Percentiles rank a stretch among this genome's conserved stretches.
phyloP scores from a whole-genome alignment of 2,329 filamentous ascomycete species.

The Byssochlamys sp. region DNA sequence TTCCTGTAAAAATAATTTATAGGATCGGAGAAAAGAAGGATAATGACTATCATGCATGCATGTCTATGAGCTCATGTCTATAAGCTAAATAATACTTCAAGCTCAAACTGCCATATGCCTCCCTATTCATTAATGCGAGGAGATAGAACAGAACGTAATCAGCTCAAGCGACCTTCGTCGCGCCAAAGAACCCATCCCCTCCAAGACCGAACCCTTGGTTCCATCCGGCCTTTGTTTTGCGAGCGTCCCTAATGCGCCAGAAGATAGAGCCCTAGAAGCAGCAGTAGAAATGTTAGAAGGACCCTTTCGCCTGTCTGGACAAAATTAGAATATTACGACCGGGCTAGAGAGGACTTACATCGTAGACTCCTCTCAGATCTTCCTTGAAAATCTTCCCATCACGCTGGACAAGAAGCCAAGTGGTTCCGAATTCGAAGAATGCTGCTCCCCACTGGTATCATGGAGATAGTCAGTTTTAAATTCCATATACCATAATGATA shows the following conservation, averaged over 20 bases:
- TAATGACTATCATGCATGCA: not conserved
- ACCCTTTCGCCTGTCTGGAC: too few species aligned
- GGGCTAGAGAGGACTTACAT: conserved; percentile 18
- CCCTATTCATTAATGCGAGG: not conserved
- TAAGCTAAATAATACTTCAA: not conserved
- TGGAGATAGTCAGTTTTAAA: not conserved
- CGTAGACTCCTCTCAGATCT: conserved; percentile 17
- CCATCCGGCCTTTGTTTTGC: not conserved
- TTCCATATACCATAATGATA: not conserved
- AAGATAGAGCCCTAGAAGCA: not conserved
- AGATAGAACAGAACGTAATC: not conserved
- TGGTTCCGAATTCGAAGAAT: conserved; percentile 34
- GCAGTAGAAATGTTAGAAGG: not conserved
- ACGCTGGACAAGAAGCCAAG: conserved; percentile 21
- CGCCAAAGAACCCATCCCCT: not conserved
- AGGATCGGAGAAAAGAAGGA: not conserved
- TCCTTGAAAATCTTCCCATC: conserved; percentile 21
- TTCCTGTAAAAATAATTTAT: not conserved
- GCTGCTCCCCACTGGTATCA: conserved; percentile 30
- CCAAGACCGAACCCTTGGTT: not conserved
- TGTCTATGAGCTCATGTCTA: not conserved
- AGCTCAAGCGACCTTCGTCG: not conserved
- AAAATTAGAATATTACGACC: too few species aligned
- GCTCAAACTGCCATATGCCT: not conserved
- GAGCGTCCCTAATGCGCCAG: not conserved